These are phyloP conservation scores for Colletotrichum tamarilloi DNA, from an alignment of 2,329 filamentous ascomycete genomes.

Conservation along the genomic window DNA sequence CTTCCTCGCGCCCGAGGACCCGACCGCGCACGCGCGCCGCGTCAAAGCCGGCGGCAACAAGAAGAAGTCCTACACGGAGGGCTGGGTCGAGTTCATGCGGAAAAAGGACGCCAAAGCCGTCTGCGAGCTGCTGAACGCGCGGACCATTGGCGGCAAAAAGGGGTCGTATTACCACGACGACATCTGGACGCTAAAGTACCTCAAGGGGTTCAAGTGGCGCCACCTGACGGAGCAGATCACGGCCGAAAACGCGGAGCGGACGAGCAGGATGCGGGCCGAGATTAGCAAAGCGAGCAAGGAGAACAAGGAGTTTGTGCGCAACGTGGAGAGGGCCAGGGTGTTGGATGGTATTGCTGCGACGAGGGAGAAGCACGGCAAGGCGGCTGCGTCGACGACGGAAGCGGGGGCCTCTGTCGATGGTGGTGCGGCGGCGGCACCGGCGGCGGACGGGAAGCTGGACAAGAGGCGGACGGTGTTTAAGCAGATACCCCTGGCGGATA, in stretches of 20 bases:
- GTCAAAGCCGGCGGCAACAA: conserved; percentile 83
- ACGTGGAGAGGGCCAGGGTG: conserved; percentile 85
- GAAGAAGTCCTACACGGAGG: conserved; percentile 83
- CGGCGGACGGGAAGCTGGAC: conserved; percentile 37
- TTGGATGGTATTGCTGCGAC: conserved; percentile 77
- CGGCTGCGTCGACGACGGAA: conserved; percentile 41
- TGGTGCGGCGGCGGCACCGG: background rate
- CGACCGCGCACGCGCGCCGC: conserved; percentile 72
- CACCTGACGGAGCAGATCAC: conserved; percentile 81
- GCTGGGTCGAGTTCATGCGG: conserved; percentile 84
- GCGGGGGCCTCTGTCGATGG: conserved; percentile 38
- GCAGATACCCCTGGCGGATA: conserved; percentile 71
- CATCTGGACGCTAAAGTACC: conserved; percentile 85
- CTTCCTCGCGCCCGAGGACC: conserved; percentile 83
- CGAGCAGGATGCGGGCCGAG: conserved; percentile 80
- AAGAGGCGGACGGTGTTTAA: conserved; percentile 68
- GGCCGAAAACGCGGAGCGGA: conserved; percentile 82
- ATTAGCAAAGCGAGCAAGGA: conserved; percentile 80
- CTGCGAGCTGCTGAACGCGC: conserved; percentile 80
- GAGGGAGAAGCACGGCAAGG: conserved; percentile 56
- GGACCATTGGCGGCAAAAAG: conserved; percentile 86
- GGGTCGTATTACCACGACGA: conserved; percentile 86
- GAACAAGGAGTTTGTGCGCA: conserved; percentile 83
- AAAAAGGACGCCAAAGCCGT: conserved; percentile 83
- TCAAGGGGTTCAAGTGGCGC: conserved; percentile 87